phyloP scores from a whole-genome alignment of 192 early-diverging fungal genomes.

The Podila minutissima region DNA sequence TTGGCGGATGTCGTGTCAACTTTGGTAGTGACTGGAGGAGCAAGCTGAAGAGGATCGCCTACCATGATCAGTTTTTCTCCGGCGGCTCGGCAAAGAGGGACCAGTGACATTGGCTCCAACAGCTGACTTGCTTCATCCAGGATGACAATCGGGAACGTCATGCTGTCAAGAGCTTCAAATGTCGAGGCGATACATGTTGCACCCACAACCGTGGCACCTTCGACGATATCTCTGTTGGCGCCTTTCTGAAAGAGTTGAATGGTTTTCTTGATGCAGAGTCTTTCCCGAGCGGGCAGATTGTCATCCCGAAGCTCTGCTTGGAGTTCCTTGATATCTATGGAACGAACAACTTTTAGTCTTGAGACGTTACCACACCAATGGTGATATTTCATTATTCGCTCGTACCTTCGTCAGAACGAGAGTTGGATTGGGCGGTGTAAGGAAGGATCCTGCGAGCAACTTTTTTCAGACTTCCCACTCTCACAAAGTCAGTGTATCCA shows the following conservation, averaged over 20 bases:
- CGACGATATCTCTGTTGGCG: conserved; percentile 61
- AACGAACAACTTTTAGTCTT: neutral
- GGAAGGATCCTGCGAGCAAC: conserved; percentile 73
- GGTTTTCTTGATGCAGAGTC: conserved; percentile 56
- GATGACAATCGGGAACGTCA: conserved; percentile 57
- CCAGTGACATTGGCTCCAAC: conserved; percentile 87
- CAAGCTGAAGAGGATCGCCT: conserved; percentile 90
- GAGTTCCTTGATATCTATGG: conserved; percentile 80
- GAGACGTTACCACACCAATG: neutral
- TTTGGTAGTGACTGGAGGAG: conserved; percentile 78
- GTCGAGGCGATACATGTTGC: conserved; percentile 85
- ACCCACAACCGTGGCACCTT: conserved; percentile 68
- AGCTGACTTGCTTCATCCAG: conserved; percentile 91
- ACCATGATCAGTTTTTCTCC: conserved; percentile 76
- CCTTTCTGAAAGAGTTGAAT: conserved; percentile 63
- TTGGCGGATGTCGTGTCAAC: conserved; percentile 45
- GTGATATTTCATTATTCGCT: neutral
- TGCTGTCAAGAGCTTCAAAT: conserved; percentile 13
- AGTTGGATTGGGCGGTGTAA: conserved; percentile 58
- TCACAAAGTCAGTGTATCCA: conserved; percentile 72
- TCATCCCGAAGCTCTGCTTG: conserved; percentile 75
- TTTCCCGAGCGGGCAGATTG: conserved; percentile 53
- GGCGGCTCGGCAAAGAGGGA: conserved; percentile 75
- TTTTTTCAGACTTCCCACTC: conserved; percentile 77
- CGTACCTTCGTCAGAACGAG: conserved; percentile 47